Base-by-base conservation (phyloP, 1,139 yeast genomes). In the Scheffersomyces segobiensis region DNA sequence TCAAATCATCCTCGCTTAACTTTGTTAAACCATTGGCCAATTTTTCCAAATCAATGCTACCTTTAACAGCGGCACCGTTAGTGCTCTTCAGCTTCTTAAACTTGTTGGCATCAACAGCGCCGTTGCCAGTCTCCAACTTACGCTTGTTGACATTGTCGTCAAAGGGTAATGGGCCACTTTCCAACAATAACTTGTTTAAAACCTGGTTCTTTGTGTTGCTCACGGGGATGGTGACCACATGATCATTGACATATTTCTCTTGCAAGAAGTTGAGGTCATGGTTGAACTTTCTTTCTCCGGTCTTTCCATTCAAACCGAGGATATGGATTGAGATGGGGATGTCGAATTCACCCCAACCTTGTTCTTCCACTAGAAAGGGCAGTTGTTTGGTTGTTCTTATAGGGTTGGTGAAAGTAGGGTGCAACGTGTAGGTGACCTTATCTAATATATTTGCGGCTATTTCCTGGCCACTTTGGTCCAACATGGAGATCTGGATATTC, bases 271-370 rank as follows among this genome's bases (percentile, higher is more conserved):
- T 93, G 71, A 95, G 86, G 75, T 95, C 98, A 72, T 95, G 98
- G 68, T 85, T 86, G 62, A 95, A 75, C 69, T 91, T 90, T 63
- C 91, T 83, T 71, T 93, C 98, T 53, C 98, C 98, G 56, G 89
- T 90, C 69, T 89, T 90, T 60, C 96, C 98, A 32, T 74, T 71
- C 57, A 80, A 71, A 8, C 85, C 85, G 46, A 90, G 83, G 59
- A 91, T 80, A 64, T 89, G 91, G 59, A 93, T 80, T 20, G 91
- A 83, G 63, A 95, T 88, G 54, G 91, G 92, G 70, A 95, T 84
- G 71, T 93, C 97, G 69, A 93, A 93, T 66, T 95, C 99, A 70
- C 99, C 99, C 99, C 99, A 95, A 54, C 99, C 99, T 78, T 92
- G 89, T 74, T 95, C 99, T 71, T 88, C 91, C 57, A 95, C 89